Percentiles rank a stretch among this genome's conserved stretches.
These are phyloP conservation scores for Aspergillus sp. DNA, from an alignment of 2,329 filamentous ascomycete species.

Conservation along the genomic window DNA sequence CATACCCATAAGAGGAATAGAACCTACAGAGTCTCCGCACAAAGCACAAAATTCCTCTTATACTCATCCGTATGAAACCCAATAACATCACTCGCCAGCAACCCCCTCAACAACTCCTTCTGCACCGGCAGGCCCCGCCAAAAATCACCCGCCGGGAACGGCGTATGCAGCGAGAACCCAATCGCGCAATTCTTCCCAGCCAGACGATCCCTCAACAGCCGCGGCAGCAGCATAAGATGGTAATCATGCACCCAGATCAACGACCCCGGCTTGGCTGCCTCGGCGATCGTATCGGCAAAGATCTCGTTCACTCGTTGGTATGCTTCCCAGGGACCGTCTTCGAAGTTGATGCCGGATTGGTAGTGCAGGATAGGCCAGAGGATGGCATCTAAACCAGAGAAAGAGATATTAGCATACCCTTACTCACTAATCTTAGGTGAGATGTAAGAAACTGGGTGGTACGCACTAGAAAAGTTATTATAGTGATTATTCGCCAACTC, in stretches of 20 bases:
- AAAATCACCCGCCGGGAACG: slow-evolving; percentile 90
- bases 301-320: slow-evolving; percentile 87
- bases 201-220: slow-evolving; percentile 80
- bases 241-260: slow-evolving; percentile 97
- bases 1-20: background rate
- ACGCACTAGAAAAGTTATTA: slow-evolving; percentile 91
- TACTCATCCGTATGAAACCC: slow-evolving; percentile 99
- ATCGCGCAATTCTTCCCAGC: slow-evolving; percentile 79
- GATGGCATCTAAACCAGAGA: slow-evolving; percentile 69
- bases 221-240: slow-evolving; percentile 90
- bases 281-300: slow-evolving; percentile 80
- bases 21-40: slow-evolving; percentile 71
- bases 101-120: slow-evolving; percentile 76
- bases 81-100: slow-evolving; percentile 84
- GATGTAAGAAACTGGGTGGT: background rate
- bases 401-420: too few relatives aligned
- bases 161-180: slow-evolving; percentile 93
- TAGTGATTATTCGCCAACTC: slow-evolving; percentile 90
- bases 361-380: slow-evolving; percentile 98
- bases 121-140: slow-evolving; percentile 88
- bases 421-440: too few relatives aligned
- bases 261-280: slow-evolving; percentile 80
- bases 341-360: slow-evolving; percentile 90
- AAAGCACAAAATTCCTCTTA: slow-evolving; percentile 86
- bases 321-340: slow-evolving; percentile 83